These are phyloP conservation scores for Penicillium longicatenatum DNA, from an alignment of 495 filamentous ascomycete species.

Conservation along the genomic window DNA sequence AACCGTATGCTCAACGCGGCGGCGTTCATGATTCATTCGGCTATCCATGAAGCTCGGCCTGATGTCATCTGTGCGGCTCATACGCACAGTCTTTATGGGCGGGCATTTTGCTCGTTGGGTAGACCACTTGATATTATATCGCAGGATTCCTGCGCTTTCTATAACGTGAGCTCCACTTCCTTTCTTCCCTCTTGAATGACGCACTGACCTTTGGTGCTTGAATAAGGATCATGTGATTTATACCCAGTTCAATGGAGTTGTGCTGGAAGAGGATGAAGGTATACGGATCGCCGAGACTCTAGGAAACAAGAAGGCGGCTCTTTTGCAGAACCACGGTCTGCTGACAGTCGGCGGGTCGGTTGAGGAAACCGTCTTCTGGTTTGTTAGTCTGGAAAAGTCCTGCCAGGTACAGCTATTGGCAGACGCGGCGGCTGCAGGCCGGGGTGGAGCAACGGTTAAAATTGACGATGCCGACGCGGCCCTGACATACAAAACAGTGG, in stretches of 20 bases:
- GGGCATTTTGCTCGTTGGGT: conserved; percentile 67
- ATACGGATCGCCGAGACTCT: conserved; percentile 64
- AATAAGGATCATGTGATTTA: conserved; percentile 70
- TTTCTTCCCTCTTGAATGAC: background rate
- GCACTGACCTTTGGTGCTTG: conserved; percentile 5
- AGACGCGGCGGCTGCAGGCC: conserved; percentile 69
- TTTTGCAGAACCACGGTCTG: conserved; percentile 72
- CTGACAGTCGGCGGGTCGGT: conserved; percentile 58
- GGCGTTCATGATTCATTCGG: conserved; percentile 68
- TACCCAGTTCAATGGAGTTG: conserved; percentile 69
- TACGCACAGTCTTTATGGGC: conserved; percentile 70
- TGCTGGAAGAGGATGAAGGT: conserved; percentile 71
- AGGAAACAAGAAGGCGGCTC: conserved; percentile 66
- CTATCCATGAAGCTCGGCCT: conserved; percentile 68
- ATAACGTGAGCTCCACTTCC: conserved; percentile 42
- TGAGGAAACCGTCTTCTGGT: conserved; percentile 72
- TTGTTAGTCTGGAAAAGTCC: conserved; percentile 71
- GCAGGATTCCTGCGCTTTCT: conserved; percentile 71
- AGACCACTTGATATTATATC: conserved; percentile 70
- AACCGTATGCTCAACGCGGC: conserved; percentile 66
- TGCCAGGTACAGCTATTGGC: conserved; percentile 76
- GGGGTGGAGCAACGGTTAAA: conserved; percentile 64
- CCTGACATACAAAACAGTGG: conserved; percentile 68
- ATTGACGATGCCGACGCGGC: conserved; percentile 68
- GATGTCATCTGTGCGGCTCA: conserved; percentile 76